Conservation (phyloP, 1,284 basidiomycete genomes). For the Tylopilus sp. region DNA sequence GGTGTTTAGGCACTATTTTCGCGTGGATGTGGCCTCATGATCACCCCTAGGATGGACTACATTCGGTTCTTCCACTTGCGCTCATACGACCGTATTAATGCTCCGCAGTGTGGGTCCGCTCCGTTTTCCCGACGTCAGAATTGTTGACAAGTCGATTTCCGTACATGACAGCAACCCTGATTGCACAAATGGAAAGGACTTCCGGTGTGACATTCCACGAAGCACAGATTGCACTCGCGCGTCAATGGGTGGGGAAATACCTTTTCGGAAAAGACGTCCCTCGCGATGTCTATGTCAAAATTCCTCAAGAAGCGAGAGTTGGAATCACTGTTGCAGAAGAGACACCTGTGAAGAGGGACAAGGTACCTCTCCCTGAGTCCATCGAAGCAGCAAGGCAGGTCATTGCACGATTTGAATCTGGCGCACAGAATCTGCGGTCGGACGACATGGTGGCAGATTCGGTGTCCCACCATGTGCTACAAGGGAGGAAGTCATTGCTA, state of each 20-base stretch:
- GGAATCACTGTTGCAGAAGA: constrained; percentile 55
- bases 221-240: constrained; percentile 85
- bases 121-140: background rate
- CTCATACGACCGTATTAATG: constrained; percentile 90
- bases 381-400: constrained; percentile 69
- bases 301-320: constrained; percentile 55
- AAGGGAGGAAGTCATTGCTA: constrained; percentile 61
- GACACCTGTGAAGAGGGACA: constrained; percentile 61
- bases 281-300: constrained; percentile 59
- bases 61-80: constrained; percentile 90
- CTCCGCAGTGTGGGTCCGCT: constrained; percentile 61
- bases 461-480: constrained; percentile 79
- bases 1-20: constrained; percentile 41
- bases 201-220: constrained; percentile 83
- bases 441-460: constrained; percentile 72
- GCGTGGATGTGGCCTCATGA: constrained; percentile 8
- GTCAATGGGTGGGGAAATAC: constrained; percentile 75
- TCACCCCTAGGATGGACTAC: constrained; percentile 66
- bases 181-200: constrained; percentile 72
- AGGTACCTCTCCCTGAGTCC: constrained; percentile 68
- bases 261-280: constrained; percentile 51
- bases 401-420: constrained; percentile 71
- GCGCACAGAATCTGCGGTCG: constrained; percentile 58
- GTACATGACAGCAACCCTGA: constrained; percentile 56
- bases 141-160: constrained; percentile 12